Base-by-base conservation (phyloP, 2,329 filamentous ascomycete species). In the Fusarium mexicanum region DNA sequence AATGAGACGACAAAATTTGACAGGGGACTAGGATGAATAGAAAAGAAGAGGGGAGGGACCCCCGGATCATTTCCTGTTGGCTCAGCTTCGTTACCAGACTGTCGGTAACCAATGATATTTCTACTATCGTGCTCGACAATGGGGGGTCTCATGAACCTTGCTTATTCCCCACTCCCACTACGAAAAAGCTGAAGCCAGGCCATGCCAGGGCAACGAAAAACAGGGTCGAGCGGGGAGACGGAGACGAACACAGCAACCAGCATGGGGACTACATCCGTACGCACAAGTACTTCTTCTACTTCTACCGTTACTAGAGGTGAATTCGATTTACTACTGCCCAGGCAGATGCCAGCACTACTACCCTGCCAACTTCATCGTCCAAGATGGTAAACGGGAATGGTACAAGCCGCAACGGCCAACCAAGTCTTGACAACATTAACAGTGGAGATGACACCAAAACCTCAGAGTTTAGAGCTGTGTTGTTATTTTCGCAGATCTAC, bases 61-160 rank as follows among this genome's bases (percentile, higher is more conserved):
- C 12, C 67, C 61, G 51, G 66, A 51, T 65, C 43, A 24, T 59
- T 71, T 73, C 74, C 74, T 67, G 69, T 76, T 76, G 74, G 74
- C 53, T 72, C 72, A 63, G 43, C 67, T 61, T 53, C 64, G 63
- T 60, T 64, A 70, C 74, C 54, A 71, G 69, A 33, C 29, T 10
- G 50, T 53, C n/a, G 74, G 74, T 64, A 65, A 33, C 63, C 74
- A 76, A 73, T 76, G 17, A 55, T 22, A 35, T 12, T 31, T 11
- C 33, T 20, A 18, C 4, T 70, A 58, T 22, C 17, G 18, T 38
- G 46, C 50, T 59, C 51, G 58, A 64, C 50, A 61, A 71, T 62
- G 58, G 51, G n/a, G 51, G 51, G 63, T 37, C 57, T 60, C 41
- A 44, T 61, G 37, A 70, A 63, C 69, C 74, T 54, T 69, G 64